A percentile compares a stretch with the other conserved stretches of the same genome.
These are phyloP conservation scores for Epichloe brachyelytri DNA, from an alignment of 2,329 filamentous ascomycete species.

Conservation along the genomic window DNA sequence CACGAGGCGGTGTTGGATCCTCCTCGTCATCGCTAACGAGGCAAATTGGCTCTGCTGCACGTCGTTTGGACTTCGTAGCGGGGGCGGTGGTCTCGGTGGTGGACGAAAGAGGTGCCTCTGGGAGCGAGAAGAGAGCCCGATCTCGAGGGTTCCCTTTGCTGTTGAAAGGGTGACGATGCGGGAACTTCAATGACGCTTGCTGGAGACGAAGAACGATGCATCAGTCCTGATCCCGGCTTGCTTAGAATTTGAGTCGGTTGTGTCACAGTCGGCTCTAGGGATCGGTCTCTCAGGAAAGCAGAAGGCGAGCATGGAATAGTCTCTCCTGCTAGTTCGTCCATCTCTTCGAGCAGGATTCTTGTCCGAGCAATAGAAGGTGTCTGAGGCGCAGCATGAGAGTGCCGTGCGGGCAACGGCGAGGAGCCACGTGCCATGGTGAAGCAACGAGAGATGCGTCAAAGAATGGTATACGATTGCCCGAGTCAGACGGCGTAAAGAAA, in stretches of 20 bases:
- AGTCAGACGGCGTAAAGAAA: neutral
- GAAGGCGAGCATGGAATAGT: slow-evolving; percentile 34
- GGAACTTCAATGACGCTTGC: slow-evolving; percentile 57
- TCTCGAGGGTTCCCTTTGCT: slow-evolving; percentile 17
- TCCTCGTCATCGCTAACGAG: slow-evolving; percentile 38
- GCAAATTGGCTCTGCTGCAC: slow-evolving; percentile 29
- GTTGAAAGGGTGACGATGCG: slow-evolving; percentile 67
- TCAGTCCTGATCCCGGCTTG: slow-evolving; percentile 20
- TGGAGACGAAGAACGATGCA: slow-evolving; percentile 28
- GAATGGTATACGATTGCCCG: neutral
- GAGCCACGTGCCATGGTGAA: slow-evolving; percentile 17
- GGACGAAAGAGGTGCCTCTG: slow-evolving; percentile 59
- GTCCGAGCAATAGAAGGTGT: slow-evolving; percentile 16
- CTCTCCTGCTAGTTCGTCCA: slow-evolving; percentile 32
- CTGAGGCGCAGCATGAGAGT: slow-evolving; percentile 15
- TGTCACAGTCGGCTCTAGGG: slow-evolving; percentile 16
- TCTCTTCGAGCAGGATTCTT: slow-evolving; percentile 17
- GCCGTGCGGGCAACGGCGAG: slow-evolving; percentile 20
- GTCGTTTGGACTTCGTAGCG: slow-evolving; percentile 19
- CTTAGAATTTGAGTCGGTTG: slow-evolving; percentile 36
- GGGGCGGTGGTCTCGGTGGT: slow-evolving; percentile 19
- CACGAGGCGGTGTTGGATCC: slow-evolving; percentile 35
- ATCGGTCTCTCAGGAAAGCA: slow-evolving; percentile 19
- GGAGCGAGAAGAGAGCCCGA: slow-evolving; percentile 56
- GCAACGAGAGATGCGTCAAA: neutral